Evolutionary conservation across 805 yeast genomes (phyloP).

Genomic region (Grigorovia jiainica): DNA sequence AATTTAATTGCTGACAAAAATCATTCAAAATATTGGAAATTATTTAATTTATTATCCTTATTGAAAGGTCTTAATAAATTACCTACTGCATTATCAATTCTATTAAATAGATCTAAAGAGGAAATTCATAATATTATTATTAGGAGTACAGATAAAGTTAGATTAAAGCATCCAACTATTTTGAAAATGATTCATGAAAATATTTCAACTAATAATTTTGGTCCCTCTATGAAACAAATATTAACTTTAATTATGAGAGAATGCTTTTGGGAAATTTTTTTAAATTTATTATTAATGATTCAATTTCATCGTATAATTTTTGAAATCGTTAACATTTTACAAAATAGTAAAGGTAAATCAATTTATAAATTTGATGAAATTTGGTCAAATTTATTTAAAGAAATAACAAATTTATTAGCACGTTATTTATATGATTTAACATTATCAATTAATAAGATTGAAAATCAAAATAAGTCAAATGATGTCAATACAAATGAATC

Average conservation of each 20-base stretch:
- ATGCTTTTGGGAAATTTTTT: constrained; percentile 61
- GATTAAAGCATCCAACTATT: constrained; percentile 42
- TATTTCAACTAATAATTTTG: constrained; percentile 22
- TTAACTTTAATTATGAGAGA: constrained; percentile 53
- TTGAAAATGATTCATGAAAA: constrained; percentile 23
- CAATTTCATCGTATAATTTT: constrained; percentile 61
- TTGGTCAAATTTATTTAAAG: constrained; percentile 36
- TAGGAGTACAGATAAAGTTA: constrained; percentile 55
- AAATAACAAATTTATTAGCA: constrained; percentile 14
- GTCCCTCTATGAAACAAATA: constrained; percentile 36
- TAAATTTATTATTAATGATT: constrained; percentile 49
- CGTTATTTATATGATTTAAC: constrained; percentile 16
- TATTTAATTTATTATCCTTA: constrained; percentile 43
- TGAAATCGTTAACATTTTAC: constrained; percentile 39
- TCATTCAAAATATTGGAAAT: constrained; percentile 25
- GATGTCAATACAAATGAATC: constrained; percentile 4
- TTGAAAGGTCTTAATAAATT: constrained; percentile 53
- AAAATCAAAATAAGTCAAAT: too few species aligned
- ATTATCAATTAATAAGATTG: constrained; percentile 5
- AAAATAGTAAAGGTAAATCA: constrained; percentile 16
- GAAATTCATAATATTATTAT: constrained; percentile 59
- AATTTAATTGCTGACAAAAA: background rate
- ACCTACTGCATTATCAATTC: constrained; percentile 44
- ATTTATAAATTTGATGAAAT: constrained; percentile 33
- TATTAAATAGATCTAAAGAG: constrained; percentile 44